Evolutionary conservation across 202 grass and related monocot genomes (phyloP).

Genomic region (Saccharum hybrid): DNA sequence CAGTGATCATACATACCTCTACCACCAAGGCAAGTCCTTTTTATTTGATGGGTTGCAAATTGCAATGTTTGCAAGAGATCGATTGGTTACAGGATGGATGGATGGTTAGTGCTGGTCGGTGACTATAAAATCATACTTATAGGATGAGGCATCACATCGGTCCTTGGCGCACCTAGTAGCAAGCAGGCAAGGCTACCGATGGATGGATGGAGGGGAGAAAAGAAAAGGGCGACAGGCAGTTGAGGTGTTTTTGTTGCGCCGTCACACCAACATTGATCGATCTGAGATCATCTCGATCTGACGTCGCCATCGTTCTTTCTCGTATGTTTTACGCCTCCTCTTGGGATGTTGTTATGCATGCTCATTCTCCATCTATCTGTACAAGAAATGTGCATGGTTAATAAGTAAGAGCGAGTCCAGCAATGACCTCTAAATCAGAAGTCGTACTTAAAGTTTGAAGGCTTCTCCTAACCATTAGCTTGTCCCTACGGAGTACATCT

Average conservation of each 20-base stretch:
- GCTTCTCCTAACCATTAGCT: no score
- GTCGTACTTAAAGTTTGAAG: no score
- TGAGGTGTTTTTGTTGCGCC: background rate
- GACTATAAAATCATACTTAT: background rate
- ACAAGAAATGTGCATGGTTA: background rate
- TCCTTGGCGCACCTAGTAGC: background rate
- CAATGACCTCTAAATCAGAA: no score
- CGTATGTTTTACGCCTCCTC: background rate
- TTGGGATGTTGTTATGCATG: background rate
- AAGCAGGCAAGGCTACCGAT: background rate
- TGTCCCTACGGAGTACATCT: no score
- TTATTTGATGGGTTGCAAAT: no score
- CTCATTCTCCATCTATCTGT: background rate
- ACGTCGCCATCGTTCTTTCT: background rate
- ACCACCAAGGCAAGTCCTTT: background rate
- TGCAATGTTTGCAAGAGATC: background rate
- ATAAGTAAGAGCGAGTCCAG: no score
- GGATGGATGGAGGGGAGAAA: background rate
- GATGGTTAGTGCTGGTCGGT: background rate
- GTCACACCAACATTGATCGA: background rate
- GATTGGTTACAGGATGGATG: no score
- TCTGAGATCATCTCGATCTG: background rate
- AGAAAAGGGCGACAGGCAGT: background rate
- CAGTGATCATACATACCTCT: no score
- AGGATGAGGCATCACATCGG: constrained; percentile 11